These are phyloP conservation scores for Dendrostoma leiphaemia DNA, from an alignment of 2,329 filamentous ascomycete species.

Conservation along the genomic window DNA sequence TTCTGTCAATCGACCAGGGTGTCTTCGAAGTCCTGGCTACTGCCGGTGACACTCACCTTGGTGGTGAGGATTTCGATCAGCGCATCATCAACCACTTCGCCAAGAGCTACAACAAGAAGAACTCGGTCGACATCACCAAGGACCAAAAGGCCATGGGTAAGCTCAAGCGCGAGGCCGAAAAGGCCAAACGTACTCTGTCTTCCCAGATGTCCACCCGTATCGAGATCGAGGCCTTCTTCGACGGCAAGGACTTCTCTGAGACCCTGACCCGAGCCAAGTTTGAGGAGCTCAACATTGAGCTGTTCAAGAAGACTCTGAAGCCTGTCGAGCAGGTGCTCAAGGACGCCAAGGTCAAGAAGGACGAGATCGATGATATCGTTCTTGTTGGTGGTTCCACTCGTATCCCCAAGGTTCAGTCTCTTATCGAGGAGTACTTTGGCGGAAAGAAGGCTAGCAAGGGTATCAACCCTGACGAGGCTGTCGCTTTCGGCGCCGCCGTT, in stretches of 20 bases:
- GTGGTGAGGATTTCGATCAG: conserved; percentile 99
- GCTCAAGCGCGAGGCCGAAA: conserved; percentile 98
- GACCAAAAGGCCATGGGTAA: conserved; percentile 98
- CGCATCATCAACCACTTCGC: conserved; percentile 93
- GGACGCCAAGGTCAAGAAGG: conserved; percentile 97
- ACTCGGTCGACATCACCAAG: conserved; percentile 87
- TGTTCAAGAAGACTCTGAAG: conserved; percentile 99
- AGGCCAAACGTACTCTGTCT: conserved; percentile 97
- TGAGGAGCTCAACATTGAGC: conserved; percentile 97
- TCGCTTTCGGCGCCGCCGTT: conserved; percentile 94
- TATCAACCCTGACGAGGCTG: conserved; percentile 99
- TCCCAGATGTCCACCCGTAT: conserved; percentile 91
- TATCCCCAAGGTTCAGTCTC: conserved; percentile 94
- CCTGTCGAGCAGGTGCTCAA: conserved; percentile 98
- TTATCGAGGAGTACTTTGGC: conserved; percentile 93
- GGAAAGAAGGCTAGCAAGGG: conserved; percentile 99
- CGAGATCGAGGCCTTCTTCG: conserved; percentile 96
- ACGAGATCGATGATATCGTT: conserved; percentile 92
- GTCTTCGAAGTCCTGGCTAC: conserved; percentile 94
- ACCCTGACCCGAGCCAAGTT: conserved; percentile 98
- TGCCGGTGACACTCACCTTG: conserved; percentile 93
- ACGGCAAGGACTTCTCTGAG: conserved; percentile 97
- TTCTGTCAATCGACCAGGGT: conserved; percentile 86
- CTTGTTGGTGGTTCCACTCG: conserved; percentile 97
- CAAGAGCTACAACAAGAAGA: conserved; percentile 99